A percentile compares a stretch with the other conserved stretches of the same genome.
These are phyloP conservation scores for Chrysosporium queenslandicum DNA, from an alignment of 2,329 filamentous ascomycete genomes.

Conservation along the genomic window DNA sequence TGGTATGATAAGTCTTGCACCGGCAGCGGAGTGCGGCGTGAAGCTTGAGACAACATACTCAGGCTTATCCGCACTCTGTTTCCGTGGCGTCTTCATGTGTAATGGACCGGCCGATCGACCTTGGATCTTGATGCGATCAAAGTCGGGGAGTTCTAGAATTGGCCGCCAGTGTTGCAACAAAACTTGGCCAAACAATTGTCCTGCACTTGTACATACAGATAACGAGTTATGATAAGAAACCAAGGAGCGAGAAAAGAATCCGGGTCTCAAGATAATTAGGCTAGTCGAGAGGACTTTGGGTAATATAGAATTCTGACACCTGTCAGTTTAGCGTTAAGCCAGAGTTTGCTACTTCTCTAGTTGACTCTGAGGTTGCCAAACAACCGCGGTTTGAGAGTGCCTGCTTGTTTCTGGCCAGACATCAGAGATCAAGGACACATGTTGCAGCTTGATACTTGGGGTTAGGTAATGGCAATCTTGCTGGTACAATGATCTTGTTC, in stretches of 20 bases:
- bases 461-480: constrained; percentile 2
- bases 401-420: constrained; percentile 5
- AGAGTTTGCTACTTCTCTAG: background rate
- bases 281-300: background rate
- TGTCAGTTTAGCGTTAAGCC: background rate
- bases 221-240: background rate
- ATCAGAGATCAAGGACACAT: background rate
- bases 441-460: constrained; percentile 5
- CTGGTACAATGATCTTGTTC: background rate
- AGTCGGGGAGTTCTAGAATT: constrained; percentile 1
- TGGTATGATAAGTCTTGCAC: constrained; percentile 50
- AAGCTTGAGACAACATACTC: background rate
- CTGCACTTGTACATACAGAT: background rate
- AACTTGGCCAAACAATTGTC: background rate
- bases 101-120: background rate
- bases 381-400: constrained; percentile 6
- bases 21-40: background rate
- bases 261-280: background rate
- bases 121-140: background rate
- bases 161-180: background rate
- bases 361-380: background rate
- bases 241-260: background rate
- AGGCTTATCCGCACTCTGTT: background rate
- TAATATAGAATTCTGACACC: constrained; percentile 5
- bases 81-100: background rate